phyloP scores from a whole-genome alignment of 2,329 filamentous ascomycete species.

The Colletotrichum echinochloae region DNA sequence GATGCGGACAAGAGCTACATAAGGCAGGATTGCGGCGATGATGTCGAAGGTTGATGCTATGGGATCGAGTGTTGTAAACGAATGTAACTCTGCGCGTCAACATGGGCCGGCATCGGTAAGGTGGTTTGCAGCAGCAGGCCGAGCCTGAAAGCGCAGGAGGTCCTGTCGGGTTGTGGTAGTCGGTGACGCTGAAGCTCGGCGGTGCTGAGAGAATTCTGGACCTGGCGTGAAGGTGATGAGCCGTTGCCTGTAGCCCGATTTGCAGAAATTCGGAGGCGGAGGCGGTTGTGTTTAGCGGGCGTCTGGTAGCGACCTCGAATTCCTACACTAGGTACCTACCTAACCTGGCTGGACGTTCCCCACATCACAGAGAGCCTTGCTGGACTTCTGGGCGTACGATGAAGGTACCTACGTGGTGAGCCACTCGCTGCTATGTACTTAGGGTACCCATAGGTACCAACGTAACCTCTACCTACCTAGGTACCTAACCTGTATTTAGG shows the following conservation, averaged over 20 bases:
- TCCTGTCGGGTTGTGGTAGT: conserved; percentile 8
- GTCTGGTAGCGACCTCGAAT: conserved; percentile 13
- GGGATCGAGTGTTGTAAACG: conserved; percentile 54
- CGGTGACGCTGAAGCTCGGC: conserved; percentile 11
- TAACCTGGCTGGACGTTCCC: neutral
- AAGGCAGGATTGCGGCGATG: conserved; percentile 49
- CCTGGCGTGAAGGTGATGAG: conserved; percentile 23
- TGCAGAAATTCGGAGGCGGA: conserved; percentile 23
- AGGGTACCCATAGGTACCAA: neutral
- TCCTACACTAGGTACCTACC: neutral
- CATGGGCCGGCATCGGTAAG: conserved; percentile 56
- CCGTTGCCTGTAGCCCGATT: conserved; percentile 24
- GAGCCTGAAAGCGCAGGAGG: conserved; percentile 20
- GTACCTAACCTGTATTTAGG: too few species aligned
- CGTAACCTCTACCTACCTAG: neutral
- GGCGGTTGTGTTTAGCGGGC: conserved; percentile 19
- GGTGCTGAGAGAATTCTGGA: conserved; percentile 24
- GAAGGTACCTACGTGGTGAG: neutral
- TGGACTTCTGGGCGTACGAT: neutral
- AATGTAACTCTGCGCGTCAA: conserved; percentile 50
- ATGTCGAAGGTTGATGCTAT: conserved; percentile 53
- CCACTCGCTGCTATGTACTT: neutral
- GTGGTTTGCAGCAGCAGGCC: conserved; percentile 24
- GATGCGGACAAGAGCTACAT: conserved; percentile 58
- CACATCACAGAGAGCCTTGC: conserved; percentile 14